These are phyloP conservation scores for Xylaria sp. DNA, from an alignment of 2,329 filamentous ascomycete species.

Conservation along the genomic window DNA sequence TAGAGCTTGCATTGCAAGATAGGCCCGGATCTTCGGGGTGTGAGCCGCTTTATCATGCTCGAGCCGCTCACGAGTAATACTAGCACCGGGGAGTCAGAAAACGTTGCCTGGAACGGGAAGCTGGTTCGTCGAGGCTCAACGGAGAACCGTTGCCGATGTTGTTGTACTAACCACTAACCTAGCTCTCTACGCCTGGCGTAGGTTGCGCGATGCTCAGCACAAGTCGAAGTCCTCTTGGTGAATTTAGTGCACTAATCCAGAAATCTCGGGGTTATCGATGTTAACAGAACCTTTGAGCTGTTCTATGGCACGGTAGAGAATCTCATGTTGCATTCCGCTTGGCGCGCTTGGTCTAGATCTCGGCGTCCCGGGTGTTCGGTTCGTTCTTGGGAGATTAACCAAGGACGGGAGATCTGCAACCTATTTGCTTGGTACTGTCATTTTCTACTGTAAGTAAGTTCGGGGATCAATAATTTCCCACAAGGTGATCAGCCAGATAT, in stretches of 20 bases:
- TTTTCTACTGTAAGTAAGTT: not conserved
- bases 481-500: not conserved
- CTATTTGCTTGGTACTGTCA: not conserved
- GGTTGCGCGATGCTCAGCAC: not conserved
- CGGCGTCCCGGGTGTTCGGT: constrained; percentile 21
- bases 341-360: constrained; percentile 1
- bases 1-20: not conserved
- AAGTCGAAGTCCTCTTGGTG: not conserved
- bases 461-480: not conserved
- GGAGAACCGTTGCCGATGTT: not conserved
- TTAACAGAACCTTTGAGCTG: not conserved
- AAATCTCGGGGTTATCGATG: not conserved
- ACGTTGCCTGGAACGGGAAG: constrained; percentile 7
- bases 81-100: not conserved
- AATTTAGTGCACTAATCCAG: not conserved
- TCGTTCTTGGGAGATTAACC: not conserved
- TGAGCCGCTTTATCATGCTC: constrained; percentile 18
- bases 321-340: constrained; percentile 8
- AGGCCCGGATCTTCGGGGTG: constrained; percentile 31
- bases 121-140: not conserved
- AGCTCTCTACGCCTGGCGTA: not conserved
- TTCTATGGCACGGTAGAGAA: not conserved
- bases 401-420: constrained; percentile 2
- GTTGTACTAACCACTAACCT: not conserved
- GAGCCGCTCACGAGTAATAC: not conserved